Evolutionary conservation across 768 basidiomycete species (phyloP).

Genomic region (Termitomyces sp.): DNA sequence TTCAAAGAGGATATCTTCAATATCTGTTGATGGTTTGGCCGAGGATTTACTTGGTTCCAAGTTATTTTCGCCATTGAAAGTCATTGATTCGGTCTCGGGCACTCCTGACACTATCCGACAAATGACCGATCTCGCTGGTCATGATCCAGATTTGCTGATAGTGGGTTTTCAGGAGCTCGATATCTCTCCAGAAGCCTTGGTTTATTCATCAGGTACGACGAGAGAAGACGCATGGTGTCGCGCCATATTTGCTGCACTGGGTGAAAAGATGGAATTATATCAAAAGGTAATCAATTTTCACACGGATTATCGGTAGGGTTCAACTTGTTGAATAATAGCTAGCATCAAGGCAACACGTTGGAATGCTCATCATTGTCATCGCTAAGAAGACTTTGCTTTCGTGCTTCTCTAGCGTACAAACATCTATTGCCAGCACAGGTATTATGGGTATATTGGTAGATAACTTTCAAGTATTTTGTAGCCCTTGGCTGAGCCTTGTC

Average conservation of each 20-base stretch:
- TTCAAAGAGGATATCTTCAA: constrained; percentile 19
- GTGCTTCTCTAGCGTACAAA: constrained; percentile 50
- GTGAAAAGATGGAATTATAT: constrained; percentile 55
- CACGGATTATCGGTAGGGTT: background rate
- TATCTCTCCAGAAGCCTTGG: constrained; percentile 67
- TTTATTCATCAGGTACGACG: constrained; percentile 58
- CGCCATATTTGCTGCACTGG: constrained; percentile 65
- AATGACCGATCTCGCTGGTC: constrained; percentile 14
- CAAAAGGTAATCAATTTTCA: constrained; percentile 47
- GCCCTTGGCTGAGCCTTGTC: background rate
- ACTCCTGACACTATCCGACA: background rate
- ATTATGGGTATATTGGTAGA: constrained; percentile 75
- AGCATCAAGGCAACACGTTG: constrained; percentile 4
- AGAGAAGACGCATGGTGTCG: constrained; percentile 69
- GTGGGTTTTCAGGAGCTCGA: constrained; percentile 81
- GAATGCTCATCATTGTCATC: constrained; percentile 23
- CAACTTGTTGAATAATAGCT: background rate
- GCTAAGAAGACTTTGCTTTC: constrained; percentile 45
- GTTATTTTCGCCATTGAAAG: too few relatives aligned
- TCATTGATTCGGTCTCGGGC: background rate
- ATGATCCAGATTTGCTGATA: constrained; percentile 65
- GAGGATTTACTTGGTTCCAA: background rate
- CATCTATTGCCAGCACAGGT: constrained; percentile 57
- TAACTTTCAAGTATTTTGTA: background rate
- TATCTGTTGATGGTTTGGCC: too few relatives aligned